These are phyloP conservation scores for Ophiostoma australiae DNA, from an alignment of 2,329 filamentous ascomycete genomes.

Conservation along the genomic window DNA sequence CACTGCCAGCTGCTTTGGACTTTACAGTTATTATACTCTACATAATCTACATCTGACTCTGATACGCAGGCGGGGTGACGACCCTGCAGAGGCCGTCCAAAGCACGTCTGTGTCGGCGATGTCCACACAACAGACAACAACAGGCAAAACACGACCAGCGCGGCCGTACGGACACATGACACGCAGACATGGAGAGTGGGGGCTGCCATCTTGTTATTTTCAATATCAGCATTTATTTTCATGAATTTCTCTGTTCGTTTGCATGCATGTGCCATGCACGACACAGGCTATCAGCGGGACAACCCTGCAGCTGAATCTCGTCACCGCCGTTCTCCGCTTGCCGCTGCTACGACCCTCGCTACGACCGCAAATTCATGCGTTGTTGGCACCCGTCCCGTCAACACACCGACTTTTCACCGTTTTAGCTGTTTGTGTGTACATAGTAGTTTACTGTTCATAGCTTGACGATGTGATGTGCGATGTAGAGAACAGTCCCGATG, in stretches of 20 bases:
- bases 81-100: neutral
- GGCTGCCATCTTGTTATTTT: neutral
- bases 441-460: too few species aligned
- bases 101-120: neutral
- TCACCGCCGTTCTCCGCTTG: conserved; percentile 12
- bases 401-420: conserved; percentile 6
- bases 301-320: neutral
- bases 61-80: too few species aligned
- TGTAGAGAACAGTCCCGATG: neutral
- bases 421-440: neutral
- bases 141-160: too few species aligned
- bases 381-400: neutral
- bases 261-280: neutral
- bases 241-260: neutral
- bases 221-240: neutral
- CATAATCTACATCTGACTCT: neutral
- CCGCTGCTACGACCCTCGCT: neutral
- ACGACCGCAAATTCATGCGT: neutral
- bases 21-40: too few species aligned
- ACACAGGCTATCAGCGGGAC: neutral
- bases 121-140: neutral
- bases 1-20: too few species aligned
- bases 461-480: too few species aligned
- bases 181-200: neutral
- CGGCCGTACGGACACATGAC: neutral